These are phyloP conservation scores for Triticum timopheevii DNA, from an alignment of 176 grass and related monocot genomes.

Conservation along the genomic window DNA sequence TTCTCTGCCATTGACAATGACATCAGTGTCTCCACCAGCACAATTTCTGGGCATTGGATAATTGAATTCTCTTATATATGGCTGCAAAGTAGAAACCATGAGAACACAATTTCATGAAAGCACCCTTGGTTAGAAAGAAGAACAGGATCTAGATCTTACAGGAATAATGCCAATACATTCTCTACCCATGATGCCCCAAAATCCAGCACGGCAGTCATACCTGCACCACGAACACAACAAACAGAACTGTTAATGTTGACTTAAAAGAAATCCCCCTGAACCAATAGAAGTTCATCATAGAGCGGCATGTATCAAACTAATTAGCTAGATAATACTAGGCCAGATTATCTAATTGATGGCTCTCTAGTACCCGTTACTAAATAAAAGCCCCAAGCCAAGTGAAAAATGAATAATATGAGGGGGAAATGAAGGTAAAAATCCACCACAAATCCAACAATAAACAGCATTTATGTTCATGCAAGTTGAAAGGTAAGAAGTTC, in stretches of 20 bases:
- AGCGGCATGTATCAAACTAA: neutral
- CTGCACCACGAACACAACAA: conserved; percentile 37
- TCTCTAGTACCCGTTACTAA: conserved; percentile 8
- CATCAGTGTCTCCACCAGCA: conserved; percentile 69
- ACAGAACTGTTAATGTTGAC: conserved; percentile 14
- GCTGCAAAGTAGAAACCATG: conserved; percentile 38
- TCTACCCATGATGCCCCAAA: conserved; percentile 96
- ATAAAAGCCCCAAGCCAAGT: conserved; percentile 2
- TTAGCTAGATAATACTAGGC: conserved; percentile 14
- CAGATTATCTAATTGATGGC: neutral
- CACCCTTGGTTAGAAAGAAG: conserved; percentile 4
- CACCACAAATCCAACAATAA: neutral
- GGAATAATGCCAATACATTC: conserved; percentile 95
- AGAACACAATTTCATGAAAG: conserved; percentile 17
- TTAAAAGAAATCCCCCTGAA: neutral
- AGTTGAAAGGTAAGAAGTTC: conserved; percentile 10
- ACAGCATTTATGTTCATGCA: conserved; percentile 2
- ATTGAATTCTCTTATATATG: conserved; percentile 91
- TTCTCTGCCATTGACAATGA: conserved; percentile 90
- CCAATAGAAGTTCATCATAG: neutral
- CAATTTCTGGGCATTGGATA: conserved; percentile 71
- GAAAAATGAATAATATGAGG: neutral
- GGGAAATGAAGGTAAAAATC: neutral
- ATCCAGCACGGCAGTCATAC: conserved; percentile 92
- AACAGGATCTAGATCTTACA: conserved; percentile 50